Conservation (phyloP, 1,284 basidiomycete genomes). For the Stygiomarasmius scandens region DNA sequence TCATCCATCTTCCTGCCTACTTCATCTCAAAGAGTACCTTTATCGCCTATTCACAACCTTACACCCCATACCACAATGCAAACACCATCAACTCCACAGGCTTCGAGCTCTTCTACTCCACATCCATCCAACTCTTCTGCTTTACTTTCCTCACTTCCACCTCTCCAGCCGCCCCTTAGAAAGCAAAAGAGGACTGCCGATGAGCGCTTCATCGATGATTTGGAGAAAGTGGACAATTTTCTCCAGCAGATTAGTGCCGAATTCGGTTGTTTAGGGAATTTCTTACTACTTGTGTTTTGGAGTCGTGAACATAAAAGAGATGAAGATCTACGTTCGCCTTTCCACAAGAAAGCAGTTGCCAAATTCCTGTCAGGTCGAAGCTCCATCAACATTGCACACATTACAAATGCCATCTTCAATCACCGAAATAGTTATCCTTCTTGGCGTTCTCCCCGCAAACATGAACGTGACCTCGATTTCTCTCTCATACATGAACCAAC, state of each 20-base stretch:
- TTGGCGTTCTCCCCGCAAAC: background rate
- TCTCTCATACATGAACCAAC: background rate
- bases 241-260: background rate
- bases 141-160: background rate
- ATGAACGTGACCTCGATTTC: background rate
- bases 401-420: conserved; percentile 1
- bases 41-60: no score
- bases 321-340: background rate
- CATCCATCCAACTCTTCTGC: no score
- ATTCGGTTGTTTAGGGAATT: background rate
- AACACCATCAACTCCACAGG: no score
- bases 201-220: background rate
- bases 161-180: background rate
- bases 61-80: no score
- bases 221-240: background rate
- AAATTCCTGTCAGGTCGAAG: conserved; percentile 1
- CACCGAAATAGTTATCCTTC: conserved; percentile 3
- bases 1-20: no score
- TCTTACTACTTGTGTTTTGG: conserved; percentile 1
- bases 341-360: background rate
- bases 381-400: background rate
- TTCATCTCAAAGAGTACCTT: no score
- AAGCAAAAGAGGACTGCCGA: background rate
- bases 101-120: no score
- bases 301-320: background rate